phyloP scores from a whole-genome alignment of 768 basidiomycete genomes.

The Saitozyma podzolica region DNA sequence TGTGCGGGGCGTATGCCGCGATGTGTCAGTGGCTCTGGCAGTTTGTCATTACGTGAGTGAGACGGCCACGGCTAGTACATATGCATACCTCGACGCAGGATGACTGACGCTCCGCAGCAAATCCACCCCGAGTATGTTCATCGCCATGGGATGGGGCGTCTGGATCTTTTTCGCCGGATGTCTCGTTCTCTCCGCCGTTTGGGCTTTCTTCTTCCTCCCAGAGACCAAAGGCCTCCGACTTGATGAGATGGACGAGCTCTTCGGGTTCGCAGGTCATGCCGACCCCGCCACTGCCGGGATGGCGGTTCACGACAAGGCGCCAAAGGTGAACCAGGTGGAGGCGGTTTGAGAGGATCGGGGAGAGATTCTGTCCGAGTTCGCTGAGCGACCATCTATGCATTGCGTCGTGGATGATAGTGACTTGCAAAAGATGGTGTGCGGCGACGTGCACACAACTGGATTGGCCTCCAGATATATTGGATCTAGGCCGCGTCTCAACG shows the following conservation, averaged over 20 bases:
- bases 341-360: too few species aligned
- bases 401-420: too few species aligned
- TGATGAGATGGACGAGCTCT: slow-evolving; percentile 22
- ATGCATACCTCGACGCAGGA: slow-evolving; percentile 11
- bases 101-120: too few species aligned
- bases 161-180: slow-evolving; percentile 19
- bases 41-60: slow-evolving; percentile 36
- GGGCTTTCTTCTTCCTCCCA: slow-evolving; percentile 30
- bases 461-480: too few species aligned
- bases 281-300: too few species aligned
- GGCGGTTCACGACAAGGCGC: too few species aligned
- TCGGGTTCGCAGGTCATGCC: neutral
- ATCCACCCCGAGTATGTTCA: slow-evolving; percentile 21
- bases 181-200: neutral
- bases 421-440: too few species aligned
- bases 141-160: slow-evolving; percentile 38
- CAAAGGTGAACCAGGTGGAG: too few species aligned
- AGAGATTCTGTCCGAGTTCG: too few species aligned
- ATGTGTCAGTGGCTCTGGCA: slow-evolving; percentile 28
- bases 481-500: too few species aligned
- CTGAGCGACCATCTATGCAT: too few species aligned
- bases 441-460: too few species aligned
- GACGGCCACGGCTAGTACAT: slow-evolving; percentile 46
- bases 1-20: slow-evolving; percentile 38
- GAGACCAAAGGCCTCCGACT: slow-evolving; percentile 34